phyloP scores from a whole-genome alignment of 345 rosid genomes.

The Eucalyptus urophylla region DNA sequence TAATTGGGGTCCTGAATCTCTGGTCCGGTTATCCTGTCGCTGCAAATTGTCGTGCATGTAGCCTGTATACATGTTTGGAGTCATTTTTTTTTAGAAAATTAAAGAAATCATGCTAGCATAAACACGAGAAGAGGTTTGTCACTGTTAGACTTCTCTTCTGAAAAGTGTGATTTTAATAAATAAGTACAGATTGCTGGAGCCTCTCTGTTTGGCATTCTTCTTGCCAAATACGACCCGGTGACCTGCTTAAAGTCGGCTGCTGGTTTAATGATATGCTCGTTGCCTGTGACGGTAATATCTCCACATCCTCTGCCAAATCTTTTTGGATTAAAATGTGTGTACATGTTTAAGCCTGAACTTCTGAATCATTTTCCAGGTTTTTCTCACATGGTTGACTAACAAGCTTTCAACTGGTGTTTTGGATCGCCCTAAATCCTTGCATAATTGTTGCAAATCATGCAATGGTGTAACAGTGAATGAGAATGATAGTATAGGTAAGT shows the following conservation, averaged over 20 bases:
- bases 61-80: not conserved
- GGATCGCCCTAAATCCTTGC: conserved; percentile 60
- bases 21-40: not conserved
- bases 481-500: conserved; percentile 34
- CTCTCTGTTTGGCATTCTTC: conserved; percentile 70
- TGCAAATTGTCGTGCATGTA: not conserved
- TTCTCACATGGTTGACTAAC: conserved; percentile 70
- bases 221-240: conserved; percentile 67
- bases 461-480: conserved; percentile 12
- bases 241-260: conserved; percentile 82
- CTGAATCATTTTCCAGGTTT: conserved; percentile 29
- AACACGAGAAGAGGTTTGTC: not conserved
- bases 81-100: not conserved
- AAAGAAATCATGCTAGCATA: not conserved
- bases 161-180: not conserved
- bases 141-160: not conserved
- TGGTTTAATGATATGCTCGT: conserved; percentile 50
- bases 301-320: not conserved
- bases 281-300: conserved; percentile 66
- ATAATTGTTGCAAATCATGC: conserved; percentile 22
- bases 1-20: not conserved
- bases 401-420: conserved; percentile 82
- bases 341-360: not conserved
- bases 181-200: conserved; percentile 75
- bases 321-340: not conserved